Evolutionary conservation across 176 grass and related monocot genomes (phyloP).

Genomic region (Eragrostis curvula): DNA sequence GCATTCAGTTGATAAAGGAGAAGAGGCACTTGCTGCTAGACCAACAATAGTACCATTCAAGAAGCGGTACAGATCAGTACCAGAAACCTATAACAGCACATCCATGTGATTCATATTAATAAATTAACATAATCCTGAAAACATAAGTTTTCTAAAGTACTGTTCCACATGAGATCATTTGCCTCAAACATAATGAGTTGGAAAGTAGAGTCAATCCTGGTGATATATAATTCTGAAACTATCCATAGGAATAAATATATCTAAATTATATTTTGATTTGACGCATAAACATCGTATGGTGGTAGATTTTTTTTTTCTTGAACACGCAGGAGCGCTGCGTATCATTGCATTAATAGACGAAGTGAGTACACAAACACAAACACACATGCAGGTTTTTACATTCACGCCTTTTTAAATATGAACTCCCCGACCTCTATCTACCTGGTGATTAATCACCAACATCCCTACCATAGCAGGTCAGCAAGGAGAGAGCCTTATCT

Average conservation of each 20-base stretch:
- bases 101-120: not conserved
- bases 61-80: constrained; percentile 29
- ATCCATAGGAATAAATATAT: not conserved
- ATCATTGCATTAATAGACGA: too few relatives aligned
- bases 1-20: constrained; percentile 42
- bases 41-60: constrained; percentile 64
- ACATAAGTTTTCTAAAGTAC: not conserved
- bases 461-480: too few relatives aligned
- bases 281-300: not conserved
- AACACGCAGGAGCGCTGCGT: too few relatives aligned
- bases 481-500: too few relatives aligned
- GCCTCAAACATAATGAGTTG: not conserved
- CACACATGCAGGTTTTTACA: too few relatives aligned
- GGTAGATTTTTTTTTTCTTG: too few relatives aligned
- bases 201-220: not conserved
- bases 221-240: not conserved
- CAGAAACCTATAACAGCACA: constrained; percentile 43
- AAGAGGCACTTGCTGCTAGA: constrained; percentile 47
- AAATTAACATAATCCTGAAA: constrained; percentile 19
- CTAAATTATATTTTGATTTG: not conserved
- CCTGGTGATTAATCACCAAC: too few relatives aligned
- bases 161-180: not conserved
- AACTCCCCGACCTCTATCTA: too few relatives aligned
- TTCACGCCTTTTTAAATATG: too few relatives aligned
- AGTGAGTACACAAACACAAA: too few relatives aligned